phyloP scores from a whole-genome alignment of 768 basidiomycete species.

The Tricholoma saponaceum region DNA sequence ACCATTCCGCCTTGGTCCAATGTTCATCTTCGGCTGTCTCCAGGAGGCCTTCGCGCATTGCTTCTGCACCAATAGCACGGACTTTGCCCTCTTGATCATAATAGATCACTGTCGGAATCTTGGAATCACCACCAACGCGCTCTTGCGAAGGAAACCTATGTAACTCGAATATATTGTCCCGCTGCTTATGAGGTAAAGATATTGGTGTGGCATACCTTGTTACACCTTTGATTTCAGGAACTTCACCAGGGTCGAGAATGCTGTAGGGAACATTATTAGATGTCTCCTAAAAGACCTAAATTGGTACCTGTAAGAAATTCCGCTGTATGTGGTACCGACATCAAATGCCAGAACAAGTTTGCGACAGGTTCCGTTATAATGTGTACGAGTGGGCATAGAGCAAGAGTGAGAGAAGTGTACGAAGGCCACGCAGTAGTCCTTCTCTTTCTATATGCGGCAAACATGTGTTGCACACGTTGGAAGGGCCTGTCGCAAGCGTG shows the following conservation, averaged over 20 bases:
- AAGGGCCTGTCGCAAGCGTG: background rate
- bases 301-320: conserved; percentile 37
- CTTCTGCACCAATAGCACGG: conserved; percentile 42
- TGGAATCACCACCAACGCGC: conserved; percentile 37
- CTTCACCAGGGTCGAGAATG: conserved; percentile 32
- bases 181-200: background rate
- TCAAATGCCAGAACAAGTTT: conserved; percentile 49
- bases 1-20: conserved; percentile 49
- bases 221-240: conserved; percentile 36
- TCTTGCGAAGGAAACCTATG: conserved; percentile 44
- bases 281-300: background rate
- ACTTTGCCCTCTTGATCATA: conserved; percentile 37
- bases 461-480: conserved; percentile 10
- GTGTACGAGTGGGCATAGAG: conserved; percentile 22
- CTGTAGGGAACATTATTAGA: conserved; percentile 5
- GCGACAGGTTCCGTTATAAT: conserved; percentile 36
- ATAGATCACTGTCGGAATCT: conserved; percentile 40
- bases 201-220: conserved; percentile 25
- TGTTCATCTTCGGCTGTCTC: conserved; percentile 38
- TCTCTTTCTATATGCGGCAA: background rate
- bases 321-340: conserved; percentile 49
- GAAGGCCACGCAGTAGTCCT: background rate
- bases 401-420: background rate
- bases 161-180: background rate
- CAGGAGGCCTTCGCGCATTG: conserved; percentile 29